Evolutionary conservation across 2,329 filamentous ascomycete species (phyloP).

Genomic region (Sporothrix luriei): DNA sequence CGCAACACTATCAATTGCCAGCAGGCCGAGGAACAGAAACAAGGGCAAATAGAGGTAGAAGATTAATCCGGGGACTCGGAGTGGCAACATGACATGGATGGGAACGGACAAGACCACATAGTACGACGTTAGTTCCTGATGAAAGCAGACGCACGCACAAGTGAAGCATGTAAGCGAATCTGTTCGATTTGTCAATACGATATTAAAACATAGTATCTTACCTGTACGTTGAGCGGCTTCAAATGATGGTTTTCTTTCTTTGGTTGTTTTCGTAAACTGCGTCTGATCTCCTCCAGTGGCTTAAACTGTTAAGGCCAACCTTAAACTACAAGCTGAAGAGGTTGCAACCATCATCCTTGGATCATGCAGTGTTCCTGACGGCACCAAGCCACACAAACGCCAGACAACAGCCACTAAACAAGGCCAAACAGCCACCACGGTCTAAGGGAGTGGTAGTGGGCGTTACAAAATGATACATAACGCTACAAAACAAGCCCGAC

Average conservation of each 20-base stretch:
- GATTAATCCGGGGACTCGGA: too few species aligned
- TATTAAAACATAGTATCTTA: not conserved
- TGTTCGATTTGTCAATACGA: not conserved
- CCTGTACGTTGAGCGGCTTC: too few species aligned
- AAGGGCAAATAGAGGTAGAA: too few species aligned
- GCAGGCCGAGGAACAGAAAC: too few species aligned
- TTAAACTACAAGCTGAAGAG: not conserved
- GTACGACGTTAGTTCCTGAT: too few species aligned
- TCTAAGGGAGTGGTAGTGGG: conserved; percentile 4
- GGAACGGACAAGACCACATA: too few species aligned
- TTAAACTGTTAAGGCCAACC: not conserved
- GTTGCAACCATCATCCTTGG: conserved; percentile 14
- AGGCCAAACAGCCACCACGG: conserved; percentile 5
- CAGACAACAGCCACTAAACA: not conserved
- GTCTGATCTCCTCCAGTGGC: not conserved
- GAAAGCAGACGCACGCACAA: too few species aligned
- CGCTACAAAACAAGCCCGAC: too few species aligned
- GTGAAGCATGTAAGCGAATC: too few species aligned
- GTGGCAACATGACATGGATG: too few species aligned
- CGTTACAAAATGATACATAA: not conserved
- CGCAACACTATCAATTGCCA: too few species aligned
- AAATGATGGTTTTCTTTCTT: not conserved
- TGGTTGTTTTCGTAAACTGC: not conserved
- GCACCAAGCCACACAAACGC: conserved; percentile 20
- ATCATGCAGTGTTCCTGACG: conserved; percentile 27